Evolutionary conservation across 495 filamentous ascomycete species (phyloP), one percentile per base, ranked within the genome.

Genomic region (Wilcoxina mikolae): DNA sequence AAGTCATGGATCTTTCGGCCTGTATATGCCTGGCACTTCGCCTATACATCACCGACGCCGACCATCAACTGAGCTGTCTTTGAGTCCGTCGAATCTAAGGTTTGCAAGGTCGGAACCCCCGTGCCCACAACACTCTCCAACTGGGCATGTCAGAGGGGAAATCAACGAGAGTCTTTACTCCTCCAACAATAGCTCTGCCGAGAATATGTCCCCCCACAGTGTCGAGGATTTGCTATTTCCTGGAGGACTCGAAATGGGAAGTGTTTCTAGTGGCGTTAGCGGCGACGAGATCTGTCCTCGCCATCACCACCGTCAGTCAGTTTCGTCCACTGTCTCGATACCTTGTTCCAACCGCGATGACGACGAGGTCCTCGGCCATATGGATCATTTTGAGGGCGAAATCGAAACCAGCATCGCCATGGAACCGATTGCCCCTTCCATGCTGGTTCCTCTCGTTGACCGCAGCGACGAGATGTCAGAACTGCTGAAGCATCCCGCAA

Each of bases 401-500:
- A 55, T 62, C 12, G 60, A 58, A 54, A 52, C 60, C 39, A 54
- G 25, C 5, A 63, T 60, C 10, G 51, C 57, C 26, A 63, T 64
- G 57, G 56, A 58, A 12, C 61, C 61, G 12, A 56, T 53, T 43
- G 53, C 61, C 25, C 56, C 60, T 3, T 33, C 54, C 22, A 64
- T 64, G 60, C 60, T 64, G 15, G 60, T 64, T 24, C 61, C 61
- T 1, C 54, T 64, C 24, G 55, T 60, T 33, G 60, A 64, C 46
- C 60, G 61, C 5, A 17, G 52, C 20, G 44, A 48, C 39, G 61
- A 64, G 45, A 64, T 64, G 61, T 23, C 35, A 7, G 61, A 64
- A 10, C 53, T 64, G 4, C 39, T 64, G 5, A 49, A 46, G 3
- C 60, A 63, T n/a, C 53, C 33, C 33, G 54, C 56, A 17, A 64